Conservation (phyloP, 257 asterid genomes). For the Solanum pimpinellifolium region DNA sequence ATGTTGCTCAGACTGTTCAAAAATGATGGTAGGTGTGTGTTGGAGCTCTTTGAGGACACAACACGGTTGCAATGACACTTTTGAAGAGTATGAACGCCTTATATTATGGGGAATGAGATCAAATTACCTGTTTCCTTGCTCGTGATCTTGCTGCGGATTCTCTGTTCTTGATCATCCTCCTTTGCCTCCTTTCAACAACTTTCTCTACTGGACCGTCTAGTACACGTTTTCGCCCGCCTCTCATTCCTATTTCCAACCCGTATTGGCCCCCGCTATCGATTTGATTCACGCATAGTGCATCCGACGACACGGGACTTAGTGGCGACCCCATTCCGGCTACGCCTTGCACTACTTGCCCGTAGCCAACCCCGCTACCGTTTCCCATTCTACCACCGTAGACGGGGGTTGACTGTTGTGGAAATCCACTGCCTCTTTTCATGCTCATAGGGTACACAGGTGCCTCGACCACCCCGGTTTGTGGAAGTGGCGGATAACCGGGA, state of each 20-base stretch:
- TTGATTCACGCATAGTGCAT: constrained; percentile 34
- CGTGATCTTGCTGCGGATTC: constrained; percentile 85
- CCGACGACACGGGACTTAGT: constrained; percentile 53
- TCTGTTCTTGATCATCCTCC: constrained; percentile 78
- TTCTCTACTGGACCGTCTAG: constrained; percentile 61
- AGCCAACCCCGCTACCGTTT: constrained; percentile 34
- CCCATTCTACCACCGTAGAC: constrained; percentile 43
- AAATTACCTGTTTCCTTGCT: constrained; percentile 64
- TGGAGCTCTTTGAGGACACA: neutral
- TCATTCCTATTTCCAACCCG: constrained; percentile 27
- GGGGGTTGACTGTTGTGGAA: constrained; percentile 13
- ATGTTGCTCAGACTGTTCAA: neutral
- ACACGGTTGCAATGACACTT: neutral
- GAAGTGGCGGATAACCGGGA: constrained; percentile 12
- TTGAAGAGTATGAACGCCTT: accelerated
- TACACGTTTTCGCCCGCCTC: constrained; percentile 44
- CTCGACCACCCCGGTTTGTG: constrained; percentile 31
- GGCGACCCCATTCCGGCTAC: constrained; percentile 42
- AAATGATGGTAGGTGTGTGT: neutral
- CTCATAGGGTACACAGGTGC: constrained; percentile 8
- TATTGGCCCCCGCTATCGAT: constrained; percentile 28
- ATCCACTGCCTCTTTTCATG: constrained; percentile 31
- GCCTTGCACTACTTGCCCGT: constrained; percentile 31
- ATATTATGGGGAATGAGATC: neutral
- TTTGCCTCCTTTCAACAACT: constrained; percentile 75